phyloP scores from a whole-genome alignment of 176 grass and related monocot species.

The Puya raimondii region DNA sequence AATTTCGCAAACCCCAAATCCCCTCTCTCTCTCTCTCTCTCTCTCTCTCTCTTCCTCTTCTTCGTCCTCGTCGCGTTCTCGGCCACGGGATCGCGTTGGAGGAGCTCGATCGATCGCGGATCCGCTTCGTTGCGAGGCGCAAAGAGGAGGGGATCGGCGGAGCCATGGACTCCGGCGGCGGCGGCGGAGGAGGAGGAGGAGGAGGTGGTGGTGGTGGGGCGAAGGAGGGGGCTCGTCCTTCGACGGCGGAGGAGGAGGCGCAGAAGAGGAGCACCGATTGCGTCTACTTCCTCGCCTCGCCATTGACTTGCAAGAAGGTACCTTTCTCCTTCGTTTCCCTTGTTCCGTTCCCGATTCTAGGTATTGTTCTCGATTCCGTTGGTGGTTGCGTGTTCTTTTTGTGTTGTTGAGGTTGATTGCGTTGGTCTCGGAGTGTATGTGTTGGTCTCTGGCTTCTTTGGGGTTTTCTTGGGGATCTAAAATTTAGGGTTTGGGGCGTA shows the following conservation, averaged over 20 bases:
- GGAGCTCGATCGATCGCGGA: background rate
- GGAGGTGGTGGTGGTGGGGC: background rate
- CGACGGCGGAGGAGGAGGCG: slow-evolving; percentile 31
- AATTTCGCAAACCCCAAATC: background rate
- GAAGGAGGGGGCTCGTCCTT: background rate
- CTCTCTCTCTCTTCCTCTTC: background rate
- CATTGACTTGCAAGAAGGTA: slow-evolving; percentile 71
- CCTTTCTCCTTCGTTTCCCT: background rate
- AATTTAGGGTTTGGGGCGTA: background rate
- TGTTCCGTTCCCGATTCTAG: background rate
- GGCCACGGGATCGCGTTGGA: no score
- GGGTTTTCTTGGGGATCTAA: background rate
- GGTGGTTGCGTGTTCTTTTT: background rate
- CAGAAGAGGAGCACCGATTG: slow-evolving; percentile 47
- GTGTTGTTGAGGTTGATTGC: background rate
- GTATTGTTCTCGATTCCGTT: background rate
- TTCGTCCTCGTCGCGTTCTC: background rate
- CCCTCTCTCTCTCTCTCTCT: background rate
- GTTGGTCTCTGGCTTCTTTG: background rate
- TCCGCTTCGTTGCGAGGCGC: background rate
- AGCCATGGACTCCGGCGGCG: background rate
- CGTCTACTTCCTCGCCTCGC: slow-evolving; percentile 64
- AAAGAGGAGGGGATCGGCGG: background rate
- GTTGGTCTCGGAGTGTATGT: background rate
- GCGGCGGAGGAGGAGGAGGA: slow-evolving; percentile 11